Conservation (phyloP, 805 yeast genomes). For the Lipomyces anomalus region DNA sequence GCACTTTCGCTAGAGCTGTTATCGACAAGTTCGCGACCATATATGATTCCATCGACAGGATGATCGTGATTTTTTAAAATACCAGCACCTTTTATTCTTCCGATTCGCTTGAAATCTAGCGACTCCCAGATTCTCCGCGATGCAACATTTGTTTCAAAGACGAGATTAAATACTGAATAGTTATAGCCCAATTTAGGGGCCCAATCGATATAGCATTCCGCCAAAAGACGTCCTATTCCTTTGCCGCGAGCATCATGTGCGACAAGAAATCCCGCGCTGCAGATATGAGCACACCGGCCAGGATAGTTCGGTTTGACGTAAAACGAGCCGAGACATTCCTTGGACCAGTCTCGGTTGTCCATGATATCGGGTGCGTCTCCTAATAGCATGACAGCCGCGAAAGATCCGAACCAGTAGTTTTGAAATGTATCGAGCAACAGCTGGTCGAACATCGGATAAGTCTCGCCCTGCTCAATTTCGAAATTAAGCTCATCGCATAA, state of each 20-base stretch:
- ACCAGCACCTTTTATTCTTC: slow-evolving; percentile 82
- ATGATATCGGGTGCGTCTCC: slow-evolving; percentile 59
- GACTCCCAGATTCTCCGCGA: slow-evolving; percentile 75
- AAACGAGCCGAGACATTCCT: slow-evolving; percentile 85
- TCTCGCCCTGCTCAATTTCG: slow-evolving; percentile 85
- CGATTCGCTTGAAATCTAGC: slow-evolving; percentile 69
- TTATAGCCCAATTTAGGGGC: slow-evolving; percentile 85
- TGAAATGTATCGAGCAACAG: slow-evolving; percentile 70
- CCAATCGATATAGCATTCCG: slow-evolving; percentile 85
- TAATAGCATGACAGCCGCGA: slow-evolving; percentile 70
- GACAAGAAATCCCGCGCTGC: slow-evolving; percentile 81
- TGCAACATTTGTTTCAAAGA: slow-evolving; percentile 81
- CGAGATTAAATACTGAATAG: slow-evolving; percentile 73
- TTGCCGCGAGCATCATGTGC: slow-evolving; percentile 89
- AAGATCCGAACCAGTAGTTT: slow-evolving; percentile 80
- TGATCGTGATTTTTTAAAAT: slow-evolving; percentile 75
- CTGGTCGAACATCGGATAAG: slow-evolving; percentile 79
- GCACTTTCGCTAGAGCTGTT: slow-evolving; percentile 29
- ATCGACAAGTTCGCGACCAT: slow-evolving; percentile 71
- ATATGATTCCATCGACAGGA: slow-evolving; percentile 81
- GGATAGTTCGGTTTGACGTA: slow-evolving; percentile 82
- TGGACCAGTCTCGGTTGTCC: slow-evolving; percentile 75
- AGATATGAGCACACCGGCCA: slow-evolving; percentile 88
- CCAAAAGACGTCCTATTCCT: slow-evolving; percentile 81
- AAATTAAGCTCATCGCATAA: slow-evolving; percentile 87